These are phyloP conservation scores for Rhodotorula graminis DNA, from an alignment of 768 basidiomycete species.

Conservation along the genomic window DNA sequence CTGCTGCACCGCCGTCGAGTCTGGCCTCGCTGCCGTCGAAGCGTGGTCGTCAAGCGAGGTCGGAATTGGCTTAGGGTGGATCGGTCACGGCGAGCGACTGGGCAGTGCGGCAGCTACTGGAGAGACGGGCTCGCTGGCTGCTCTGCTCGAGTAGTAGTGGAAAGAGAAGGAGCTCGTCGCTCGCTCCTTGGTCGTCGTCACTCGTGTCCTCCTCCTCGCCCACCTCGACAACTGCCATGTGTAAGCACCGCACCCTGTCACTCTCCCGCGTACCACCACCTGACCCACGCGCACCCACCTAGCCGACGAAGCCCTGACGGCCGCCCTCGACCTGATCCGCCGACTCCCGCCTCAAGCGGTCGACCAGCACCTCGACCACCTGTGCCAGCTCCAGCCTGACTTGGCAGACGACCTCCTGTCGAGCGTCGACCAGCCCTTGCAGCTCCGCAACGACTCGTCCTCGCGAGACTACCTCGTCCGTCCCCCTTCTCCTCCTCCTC, in stretches of 20 bases:
- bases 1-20: too few species aligned
- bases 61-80: constrained; percentile 22
- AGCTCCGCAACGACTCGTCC: constrained; percentile 68
- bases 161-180: not conserved
- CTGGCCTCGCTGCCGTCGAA: too few species aligned
- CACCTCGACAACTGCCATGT: not conserved
- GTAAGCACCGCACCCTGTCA: not conserved
- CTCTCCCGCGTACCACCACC: too few species aligned
- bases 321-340: constrained; percentile 76
- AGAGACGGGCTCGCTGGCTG: not conserved
- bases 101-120: too few species aligned
- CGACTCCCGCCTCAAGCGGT: constrained; percentile 79
- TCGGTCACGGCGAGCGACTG: constrained; percentile 1
- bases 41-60: not conserved
- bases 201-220: too few species aligned
- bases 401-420: constrained; percentile 90
- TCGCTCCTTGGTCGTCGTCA: not conserved
- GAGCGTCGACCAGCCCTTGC: constrained; percentile 89
- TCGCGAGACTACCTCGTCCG: constrained; percentile 88
- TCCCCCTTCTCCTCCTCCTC: constrained; percentile 55
- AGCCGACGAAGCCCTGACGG: constrained; percentile 22
- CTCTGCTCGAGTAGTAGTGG: not conserved
- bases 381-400: constrained; percentile 79
- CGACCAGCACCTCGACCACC: constrained; percentile 72
- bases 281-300: not conserved